Conservation (phyloP, 257 asterid species). For the Buddleja alternifolia region DNA sequence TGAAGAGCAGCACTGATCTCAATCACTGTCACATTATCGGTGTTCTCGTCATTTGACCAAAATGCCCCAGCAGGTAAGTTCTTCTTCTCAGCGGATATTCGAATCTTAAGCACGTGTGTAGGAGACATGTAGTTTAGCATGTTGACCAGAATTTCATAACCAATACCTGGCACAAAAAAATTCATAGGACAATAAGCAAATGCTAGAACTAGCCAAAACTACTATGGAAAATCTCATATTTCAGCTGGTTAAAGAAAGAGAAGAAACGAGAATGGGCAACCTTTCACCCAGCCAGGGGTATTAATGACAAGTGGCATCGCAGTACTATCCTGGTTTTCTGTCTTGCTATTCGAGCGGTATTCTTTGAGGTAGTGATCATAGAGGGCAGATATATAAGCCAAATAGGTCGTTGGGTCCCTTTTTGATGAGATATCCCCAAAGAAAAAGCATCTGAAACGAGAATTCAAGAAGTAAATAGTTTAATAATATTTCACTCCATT, state of each 20-base stretch:
- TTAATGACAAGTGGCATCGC: slow-evolving; percentile 80
- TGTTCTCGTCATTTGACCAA: slow-evolving; percentile 66
- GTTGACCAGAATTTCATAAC: slow-evolving; percentile 81
- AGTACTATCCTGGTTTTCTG: slow-evolving; percentile 37
- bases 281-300: slow-evolving; percentile 99
- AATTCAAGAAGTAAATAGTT: slow-evolving; percentile 13
- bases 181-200: not conserved
- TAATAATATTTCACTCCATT: slow-evolving; percentile 11
- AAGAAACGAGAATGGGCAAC: slow-evolving; percentile 37
- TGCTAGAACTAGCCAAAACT: too few species aligned
- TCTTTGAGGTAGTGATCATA: slow-evolving; percentile 65
- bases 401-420: slow-evolving; percentile 75
- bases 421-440: slow-evolving; percentile 91
- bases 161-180: slow-evolving; percentile 65
- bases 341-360: slow-evolving; percentile 29
- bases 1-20: slow-evolving; percentile 80
- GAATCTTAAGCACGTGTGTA: slow-evolving; percentile 81
- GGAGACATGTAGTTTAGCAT: slow-evolving; percentile 76
- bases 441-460: slow-evolving; percentile 82
- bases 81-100: slow-evolving; percentile 58
- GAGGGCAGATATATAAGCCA: slow-evolving; percentile 59
- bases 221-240: too few species aligned
- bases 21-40: slow-evolving; percentile 44
- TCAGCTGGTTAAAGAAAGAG: not conserved
- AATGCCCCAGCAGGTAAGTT: slow-evolving; percentile 88